These are phyloP conservation scores for Bjerkandera adusta DNA, from an alignment of 1,284 basidiomycete species.

Conservation along the genomic window DNA sequence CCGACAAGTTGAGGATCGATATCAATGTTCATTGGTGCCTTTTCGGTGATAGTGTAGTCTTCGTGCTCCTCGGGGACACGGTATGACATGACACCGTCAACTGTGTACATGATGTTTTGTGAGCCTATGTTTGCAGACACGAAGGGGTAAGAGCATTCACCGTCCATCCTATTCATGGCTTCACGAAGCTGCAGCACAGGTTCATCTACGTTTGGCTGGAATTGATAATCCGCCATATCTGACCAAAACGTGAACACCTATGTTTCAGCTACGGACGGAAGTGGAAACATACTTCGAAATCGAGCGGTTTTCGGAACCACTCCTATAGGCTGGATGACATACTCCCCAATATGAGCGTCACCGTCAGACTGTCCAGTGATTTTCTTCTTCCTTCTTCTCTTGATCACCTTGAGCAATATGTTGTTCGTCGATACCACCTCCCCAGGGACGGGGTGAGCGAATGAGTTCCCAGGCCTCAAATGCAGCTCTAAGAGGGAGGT, in stretches of 20 bases:
- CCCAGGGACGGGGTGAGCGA: conserved; percentile 80
- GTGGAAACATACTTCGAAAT: conserved; percentile 72
- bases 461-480: conserved; percentile 69
- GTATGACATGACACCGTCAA: conserved; percentile 71
- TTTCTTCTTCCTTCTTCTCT: conserved; percentile 52
- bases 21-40: conserved; percentile 30
- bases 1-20: conserved; percentile 37
- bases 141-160: conserved; percentile 39
- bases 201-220: conserved; percentile 70
- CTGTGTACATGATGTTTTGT: conserved; percentile 36
- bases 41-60: conserved; percentile 45
- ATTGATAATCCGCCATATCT: conserved; percentile 95
- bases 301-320: conserved; percentile 79
- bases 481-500: conserved; percentile 72
- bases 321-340: conserved; percentile 77
- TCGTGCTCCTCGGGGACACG: conserved; percentile 64
- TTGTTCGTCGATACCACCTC: conserved; percentile 76
- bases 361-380: conserved; percentile 28
- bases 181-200: conserved; percentile 65
- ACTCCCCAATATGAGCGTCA: conserved; percentile 66
- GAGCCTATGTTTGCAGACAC: neutral
- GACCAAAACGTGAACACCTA: neutral
- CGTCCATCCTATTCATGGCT: conserved; percentile 78
- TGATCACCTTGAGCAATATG: conserved; percentile 78
- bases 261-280: neutral